phyloP scores from a whole-genome alignment of 2,329 filamentous ascomycete species.

The Fusarium heterosporum region DNA sequence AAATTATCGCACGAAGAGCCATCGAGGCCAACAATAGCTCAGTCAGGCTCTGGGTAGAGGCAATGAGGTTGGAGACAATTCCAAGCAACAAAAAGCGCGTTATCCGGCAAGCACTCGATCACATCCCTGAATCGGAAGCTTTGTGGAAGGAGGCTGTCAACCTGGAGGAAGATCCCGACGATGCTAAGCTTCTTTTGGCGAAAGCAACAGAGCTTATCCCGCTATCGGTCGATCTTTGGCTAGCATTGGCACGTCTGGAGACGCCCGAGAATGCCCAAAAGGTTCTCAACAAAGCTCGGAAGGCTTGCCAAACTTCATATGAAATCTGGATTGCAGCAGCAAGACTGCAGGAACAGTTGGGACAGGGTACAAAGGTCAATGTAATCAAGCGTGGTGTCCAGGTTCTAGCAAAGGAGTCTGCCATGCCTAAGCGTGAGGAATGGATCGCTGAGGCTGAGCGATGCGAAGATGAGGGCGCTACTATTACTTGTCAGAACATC shows the following conservation, averaged over 20 bases:
- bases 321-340: conserved; percentile 98
- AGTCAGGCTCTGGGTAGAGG: conserved; percentile 92
- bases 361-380: conserved; percentile 81
- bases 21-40: conserved; percentile 92
- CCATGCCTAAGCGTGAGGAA: conserved; percentile 97
- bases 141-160: conserved; percentile 99
- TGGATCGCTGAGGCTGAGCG: conserved; percentile 96
- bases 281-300: conserved; percentile 93
- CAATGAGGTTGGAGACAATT: conserved; percentile 90
- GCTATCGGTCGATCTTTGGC: conserved; percentile 92
- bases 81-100: conserved; percentile 90
- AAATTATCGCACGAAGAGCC: conserved; percentile 92
- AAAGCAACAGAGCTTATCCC: conserved; percentile 97
- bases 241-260: conserved; percentile 90
- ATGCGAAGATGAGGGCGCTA: conserved; percentile 91
- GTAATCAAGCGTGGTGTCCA: conserved; percentile 96
- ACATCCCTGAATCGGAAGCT: conserved; percentile 92
- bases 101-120: conserved; percentile 88
- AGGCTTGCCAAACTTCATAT: conserved; percentile 90
- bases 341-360: conserved; percentile 87
- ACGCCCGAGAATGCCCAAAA: conserved; percentile 92
- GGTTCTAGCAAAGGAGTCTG: conserved; percentile 87
- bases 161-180: conserved; percentile 87
- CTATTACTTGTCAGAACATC: conserved; percentile 88
- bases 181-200: conserved; percentile 88